A percentile compares a stretch with the other conserved stretches of the same genome.
Evolutionary conservation across 208 protist species (phyloP).

Genomic region (Sergeia podlipaevii): DNA sequence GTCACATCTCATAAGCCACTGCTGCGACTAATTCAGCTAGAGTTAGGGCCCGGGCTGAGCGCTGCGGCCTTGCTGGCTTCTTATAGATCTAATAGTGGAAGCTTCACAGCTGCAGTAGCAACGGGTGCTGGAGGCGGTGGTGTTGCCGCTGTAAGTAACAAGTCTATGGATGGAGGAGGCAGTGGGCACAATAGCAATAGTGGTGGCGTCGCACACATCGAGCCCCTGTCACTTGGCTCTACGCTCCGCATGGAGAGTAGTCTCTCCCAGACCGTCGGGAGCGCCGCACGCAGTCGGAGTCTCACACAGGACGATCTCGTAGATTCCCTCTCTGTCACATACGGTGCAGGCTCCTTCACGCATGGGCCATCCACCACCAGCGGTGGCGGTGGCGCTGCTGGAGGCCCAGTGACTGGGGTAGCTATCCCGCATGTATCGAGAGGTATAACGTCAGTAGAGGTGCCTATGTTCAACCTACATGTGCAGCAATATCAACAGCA

Average conservation of each 20-base stretch:
- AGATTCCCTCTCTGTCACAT: no score
- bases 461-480: slow-evolving; percentile 14
- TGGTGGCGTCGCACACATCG: not conserved
- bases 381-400: not conserved
- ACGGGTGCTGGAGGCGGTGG: no score
- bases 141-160: no score
- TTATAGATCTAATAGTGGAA: no score
- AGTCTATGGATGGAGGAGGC: not conserved
- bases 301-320: no score
- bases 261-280: no score
- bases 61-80: not conserved
- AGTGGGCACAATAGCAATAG: not conserved
- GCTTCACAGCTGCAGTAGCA: no score
- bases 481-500: no score
- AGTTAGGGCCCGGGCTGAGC: slow-evolving; percentile 12
- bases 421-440: slow-evolving; percentile 61
- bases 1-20: not conserved
- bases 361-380: not conserved
- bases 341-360: not conserved
- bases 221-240: slow-evolving; percentile 10
- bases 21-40: slow-evolving; percentile 16
- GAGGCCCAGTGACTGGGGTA: slow-evolving; percentile 33
- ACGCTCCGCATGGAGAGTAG: slow-evolving; percentile 1
- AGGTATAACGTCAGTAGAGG: slow-evolving; percentile 56
- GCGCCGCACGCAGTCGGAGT: no score